Percentiles rank a stretch among this genome's conserved stretches.
Evolutionary conservation across 2,329 filamentous ascomycete genomes (phyloP).

Genomic region (Aspergillus terreus): DNA sequence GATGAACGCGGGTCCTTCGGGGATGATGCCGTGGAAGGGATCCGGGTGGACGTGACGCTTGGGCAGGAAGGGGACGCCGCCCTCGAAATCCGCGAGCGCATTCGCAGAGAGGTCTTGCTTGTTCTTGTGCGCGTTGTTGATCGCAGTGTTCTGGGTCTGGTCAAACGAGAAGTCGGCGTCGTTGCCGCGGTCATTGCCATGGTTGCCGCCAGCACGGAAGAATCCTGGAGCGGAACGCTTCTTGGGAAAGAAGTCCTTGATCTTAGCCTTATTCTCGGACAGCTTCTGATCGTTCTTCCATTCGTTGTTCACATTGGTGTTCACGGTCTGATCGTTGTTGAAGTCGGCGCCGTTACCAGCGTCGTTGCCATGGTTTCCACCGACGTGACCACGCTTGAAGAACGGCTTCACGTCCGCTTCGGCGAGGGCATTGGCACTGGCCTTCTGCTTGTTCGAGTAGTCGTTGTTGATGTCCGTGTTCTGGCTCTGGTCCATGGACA

Average conservation of each 20-base stretch:
- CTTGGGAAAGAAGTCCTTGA: not conserved
- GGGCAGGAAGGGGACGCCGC: not conserved
- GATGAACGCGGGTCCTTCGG: too few relatives aligned
- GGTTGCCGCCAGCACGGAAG: conserved; percentile 1
- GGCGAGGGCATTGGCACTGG: not conserved
- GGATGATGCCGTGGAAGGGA: too few relatives aligned
- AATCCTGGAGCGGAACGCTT: not conserved
- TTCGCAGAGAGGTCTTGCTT: not conserved
- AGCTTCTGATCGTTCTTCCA: not conserved
- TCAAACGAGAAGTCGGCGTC: not conserved
- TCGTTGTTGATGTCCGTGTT: not conserved
- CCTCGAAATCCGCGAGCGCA: too few relatives aligned
- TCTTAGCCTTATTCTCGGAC: not conserved
- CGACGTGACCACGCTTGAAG: not conserved
- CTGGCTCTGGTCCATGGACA: not conserved
- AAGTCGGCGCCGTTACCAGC: not conserved
- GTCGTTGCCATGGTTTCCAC: conserved; percentile 3
- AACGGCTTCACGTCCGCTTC: not conserved
- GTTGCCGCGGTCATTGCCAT: not conserved
- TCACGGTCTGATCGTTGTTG: not conserved
- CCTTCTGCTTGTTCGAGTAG: not conserved
- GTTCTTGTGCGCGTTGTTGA: not conserved
- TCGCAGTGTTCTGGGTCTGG: not conserved
- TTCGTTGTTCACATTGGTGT: not conserved
- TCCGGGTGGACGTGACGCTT: not conserved